Base-by-base conservation (phyloP, 495 filamentous ascomycete species). In the Parathielavia hyrcaniae region DNA sequence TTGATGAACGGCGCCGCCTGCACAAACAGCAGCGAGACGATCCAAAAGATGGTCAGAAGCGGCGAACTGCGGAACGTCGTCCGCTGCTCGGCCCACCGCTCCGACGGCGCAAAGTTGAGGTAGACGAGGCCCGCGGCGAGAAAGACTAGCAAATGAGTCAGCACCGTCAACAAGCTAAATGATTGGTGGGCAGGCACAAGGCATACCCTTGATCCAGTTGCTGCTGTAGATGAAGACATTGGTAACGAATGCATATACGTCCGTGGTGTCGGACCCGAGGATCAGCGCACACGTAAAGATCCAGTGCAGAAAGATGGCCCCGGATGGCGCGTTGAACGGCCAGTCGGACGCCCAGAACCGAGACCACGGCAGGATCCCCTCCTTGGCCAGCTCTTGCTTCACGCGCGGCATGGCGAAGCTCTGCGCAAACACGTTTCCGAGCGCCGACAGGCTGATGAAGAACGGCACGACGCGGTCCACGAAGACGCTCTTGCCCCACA, bases 361-460 rank as follows among this genome's bases (percentile, higher is more conserved):
- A 4, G 79, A 80, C 43, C 72, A 79, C 20, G 82, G 81, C 46
- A 85, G 61, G 23, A 84, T 71, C 12, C 81, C 81, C 61, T 85
- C 81, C 59, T 82, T 81, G 30, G 77, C 81, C 9, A 84, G 71
- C 64, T 83, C 81, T 67, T 80, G 79, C 45, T 81, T 77, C 52
- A 84, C 71, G 55, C 83, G 76, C 12, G 79, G 79, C 67, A 84
- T 82, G 7, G 82, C 81, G 62, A 85, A 87, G 10, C 78, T 77
- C 51, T 85, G 80, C 20, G 80, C 77, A 36, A 86, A 69, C n/a
- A 86, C 81, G 61, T 86, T 87, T 23, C 83, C 83, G 53, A 85
- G 77, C 6, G 81, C 78, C 39, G 81, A 84, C n/a, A 86, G 62
- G 3, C 80, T 81, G 45, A 86, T 81, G 50, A 86, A 83, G 46